These are phyloP conservation scores for Syncephalis fuscata DNA, from an alignment of 371 early-diverging fungal species.

Conservation along the genomic window DNA sequence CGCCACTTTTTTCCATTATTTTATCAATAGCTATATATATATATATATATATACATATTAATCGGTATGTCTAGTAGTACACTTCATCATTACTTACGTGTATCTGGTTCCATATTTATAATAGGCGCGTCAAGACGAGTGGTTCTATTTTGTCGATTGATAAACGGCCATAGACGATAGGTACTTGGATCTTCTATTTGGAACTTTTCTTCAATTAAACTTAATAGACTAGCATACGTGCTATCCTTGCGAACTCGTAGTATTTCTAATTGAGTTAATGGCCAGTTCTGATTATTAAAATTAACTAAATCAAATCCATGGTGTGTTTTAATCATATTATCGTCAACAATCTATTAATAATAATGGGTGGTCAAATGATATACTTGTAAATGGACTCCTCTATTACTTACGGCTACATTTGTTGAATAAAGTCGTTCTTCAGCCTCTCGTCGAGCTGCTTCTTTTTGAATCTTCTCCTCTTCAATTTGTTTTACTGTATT, in stretches of 20 bases:
- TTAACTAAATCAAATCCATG: slow-evolving; percentile 70
- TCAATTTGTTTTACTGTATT: slow-evolving; percentile 32
- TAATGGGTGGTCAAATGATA: background rate
- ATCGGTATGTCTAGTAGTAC: background rate
- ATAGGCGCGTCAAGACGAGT: slow-evolving; percentile 59
- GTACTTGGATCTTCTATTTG: slow-evolving; percentile 4
- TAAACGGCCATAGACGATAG: slow-evolving; percentile 65
- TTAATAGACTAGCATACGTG: too few relatives aligned
- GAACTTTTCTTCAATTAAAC: too few relatives aligned
- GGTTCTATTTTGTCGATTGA: slow-evolving; percentile 70
- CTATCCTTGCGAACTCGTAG: too few relatives aligned
- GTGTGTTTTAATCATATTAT: slow-evolving; percentile 39
- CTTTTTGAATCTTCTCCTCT: slow-evolving; percentile 32
- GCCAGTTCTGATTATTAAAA: slow-evolving; percentile 27
- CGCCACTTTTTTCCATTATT: slow-evolving; percentile 19
- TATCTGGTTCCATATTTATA: slow-evolving; percentile 14
- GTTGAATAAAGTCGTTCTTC: slow-evolving; percentile 53
- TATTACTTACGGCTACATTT: slow-evolving; percentile 28
- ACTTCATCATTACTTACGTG: too few relatives aligned
- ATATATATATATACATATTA: too few relatives aligned
- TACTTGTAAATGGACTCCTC: background rate
- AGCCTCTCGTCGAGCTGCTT: slow-evolving; percentile 35
- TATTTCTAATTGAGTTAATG: too few relatives aligned
- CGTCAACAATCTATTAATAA: slow-evolving; percentile 29
- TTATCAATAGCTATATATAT: slow-evolving; percentile 12